Evolutionary conservation across 108 stramenopile genomes (phyloP), one percentile per base, ranked within the genome.

Genomic region (Skeletonema potamos): DNA sequence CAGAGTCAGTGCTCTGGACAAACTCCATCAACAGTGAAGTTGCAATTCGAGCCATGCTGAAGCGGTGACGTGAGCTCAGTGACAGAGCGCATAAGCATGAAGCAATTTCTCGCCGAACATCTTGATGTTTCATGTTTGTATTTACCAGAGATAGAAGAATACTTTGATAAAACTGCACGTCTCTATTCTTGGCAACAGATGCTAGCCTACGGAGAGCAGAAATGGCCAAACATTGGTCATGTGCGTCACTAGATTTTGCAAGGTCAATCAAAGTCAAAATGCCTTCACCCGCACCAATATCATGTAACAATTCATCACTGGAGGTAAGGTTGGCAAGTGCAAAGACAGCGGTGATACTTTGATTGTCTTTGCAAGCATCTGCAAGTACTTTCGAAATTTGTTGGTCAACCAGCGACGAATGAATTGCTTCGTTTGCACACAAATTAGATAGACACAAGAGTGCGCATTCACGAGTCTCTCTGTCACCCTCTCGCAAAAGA

Each of bases 371-470:
- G 39, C 46, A 54, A 28, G 51, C 61, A 39, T 58, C 39, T n/a
- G 80, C 60, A 8, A 88, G 78, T 11, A 58, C 29, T 27, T 74
- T 69, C 18, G 93, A 59, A 11, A 55, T 68, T n/a, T 84, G 87
- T 46, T 84, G 82, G 15, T 81, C 70, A 26, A 71, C 57, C 48
- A 73, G 39, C 18, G 64, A 60, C n/a, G 39, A 36, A 56, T 72
- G 91, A 58, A 86, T 93, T 33, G 77, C 63, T 59, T 87, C 84
- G 62, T 95, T 93, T 27, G 88, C 85, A 5, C 86, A 74, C 68
- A 96, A 74, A 64, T 96, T 96, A 24, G 91, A 87, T 30, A 96
- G 56, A 51, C 83, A 86, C 33, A 91, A 85, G 64, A 82, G 66
- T 3, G 89, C 82, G 24, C 76, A 66, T 46, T 85, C 84, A 24